Conservation (phyloP, 495 filamentous ascomycete species). For the Penicilliopsis zonata region DNA sequence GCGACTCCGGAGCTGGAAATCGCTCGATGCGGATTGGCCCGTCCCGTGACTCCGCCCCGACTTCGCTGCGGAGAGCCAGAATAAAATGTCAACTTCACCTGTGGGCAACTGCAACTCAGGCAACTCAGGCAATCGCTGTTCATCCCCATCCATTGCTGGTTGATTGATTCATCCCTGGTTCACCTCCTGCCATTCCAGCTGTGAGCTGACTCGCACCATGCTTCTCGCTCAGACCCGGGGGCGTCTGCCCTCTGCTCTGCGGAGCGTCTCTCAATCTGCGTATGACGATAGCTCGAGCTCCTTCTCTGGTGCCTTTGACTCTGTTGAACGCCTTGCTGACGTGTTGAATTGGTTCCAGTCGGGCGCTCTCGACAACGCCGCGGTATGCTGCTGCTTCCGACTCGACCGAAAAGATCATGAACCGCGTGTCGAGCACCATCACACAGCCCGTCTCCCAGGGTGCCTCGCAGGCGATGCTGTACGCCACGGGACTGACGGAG, state of each 20-base stretch:
- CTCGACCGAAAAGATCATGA: conserved; percentile 37
- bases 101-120: too few relatives aligned
- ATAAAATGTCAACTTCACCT: too few relatives aligned
- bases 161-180: too few relatives aligned
- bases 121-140: too few relatives aligned
- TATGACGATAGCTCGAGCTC: too few relatives aligned
- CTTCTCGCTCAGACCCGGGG: conserved; percentile 29
- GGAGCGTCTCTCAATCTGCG: conserved; percentile 18
- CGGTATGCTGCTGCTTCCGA: conserved; percentile 24
- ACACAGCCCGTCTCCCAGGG: conserved; percentile 96
- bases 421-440: conserved; percentile 71
- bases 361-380: conserved; percentile 35
- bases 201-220: conserved; percentile 21
- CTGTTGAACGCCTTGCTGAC: conserved; percentile 7
- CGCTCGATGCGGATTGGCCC: conserved; percentile 13
- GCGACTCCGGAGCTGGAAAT: conserved; percentile 11
- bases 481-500: conserved; percentile 77
- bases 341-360: conserved; percentile 15
- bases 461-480: conserved; percentile 97
- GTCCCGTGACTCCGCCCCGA: conserved; percentile 17
- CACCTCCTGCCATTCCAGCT: too few relatives aligned
- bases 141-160: too few relatives aligned
- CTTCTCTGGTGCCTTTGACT: not conserved
- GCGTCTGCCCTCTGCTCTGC: conserved; percentile 30
- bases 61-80: conserved; percentile 12